Evolutionary conservation across 2,329 filamentous ascomycete species (phyloP).

Genomic region (Botrytis porri): DNA sequence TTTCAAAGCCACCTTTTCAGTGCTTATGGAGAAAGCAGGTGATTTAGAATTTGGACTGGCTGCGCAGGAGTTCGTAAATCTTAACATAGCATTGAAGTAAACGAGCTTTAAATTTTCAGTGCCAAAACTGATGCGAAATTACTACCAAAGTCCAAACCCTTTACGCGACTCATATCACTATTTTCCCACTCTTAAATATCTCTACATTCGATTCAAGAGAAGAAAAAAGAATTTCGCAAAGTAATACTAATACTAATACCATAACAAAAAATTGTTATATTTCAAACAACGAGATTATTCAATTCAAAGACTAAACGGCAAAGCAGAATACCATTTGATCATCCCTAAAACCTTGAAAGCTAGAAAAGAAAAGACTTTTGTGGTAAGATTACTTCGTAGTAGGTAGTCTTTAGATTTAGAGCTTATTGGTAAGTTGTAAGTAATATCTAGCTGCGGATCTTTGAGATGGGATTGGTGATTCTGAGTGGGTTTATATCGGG

Average conservation of each 20-base stretch:
- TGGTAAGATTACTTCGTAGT: too few relatives aligned
- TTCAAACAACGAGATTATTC: background rate
- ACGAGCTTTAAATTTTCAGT: accelerated
- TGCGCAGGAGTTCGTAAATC: background rate
- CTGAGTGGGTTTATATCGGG: accelerated
- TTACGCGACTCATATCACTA: too few relatives aligned
- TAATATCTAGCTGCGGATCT: background rate
- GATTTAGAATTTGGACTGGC: background rate
- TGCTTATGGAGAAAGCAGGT: background rate
- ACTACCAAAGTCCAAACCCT: background rate
- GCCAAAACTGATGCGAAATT: background rate
- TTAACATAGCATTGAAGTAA: background rate
- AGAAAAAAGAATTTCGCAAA: background rate
- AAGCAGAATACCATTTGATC: background rate
- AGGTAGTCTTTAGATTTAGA: background rate
- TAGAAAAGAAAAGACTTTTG: background rate
- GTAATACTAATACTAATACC: background rate
- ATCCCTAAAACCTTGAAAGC: background rate
- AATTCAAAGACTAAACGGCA: background rate
- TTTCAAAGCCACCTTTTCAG: background rate
- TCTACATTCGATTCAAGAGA: background rate
- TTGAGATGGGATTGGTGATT: background rate
- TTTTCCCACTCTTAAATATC: background rate
- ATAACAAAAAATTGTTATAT: background rate
- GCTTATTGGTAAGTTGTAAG: too few relatives aligned